Base-by-base conservation (phyloP, 257 asterid genomes). In the Leptodermis oblonga region DNA sequence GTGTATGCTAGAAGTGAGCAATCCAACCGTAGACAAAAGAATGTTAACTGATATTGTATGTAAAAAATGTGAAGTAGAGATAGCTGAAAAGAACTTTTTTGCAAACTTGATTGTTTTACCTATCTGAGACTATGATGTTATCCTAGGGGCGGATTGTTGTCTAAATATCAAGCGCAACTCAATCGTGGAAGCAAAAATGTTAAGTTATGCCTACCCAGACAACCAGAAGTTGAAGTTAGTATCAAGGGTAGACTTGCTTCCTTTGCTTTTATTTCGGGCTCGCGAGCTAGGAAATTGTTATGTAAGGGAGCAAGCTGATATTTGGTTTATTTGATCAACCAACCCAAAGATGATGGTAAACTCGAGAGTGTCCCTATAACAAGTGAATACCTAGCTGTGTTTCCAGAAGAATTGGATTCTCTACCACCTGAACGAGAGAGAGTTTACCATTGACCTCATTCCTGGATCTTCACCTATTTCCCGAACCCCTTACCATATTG, bases 381-480 rank as follows among this genome's bases (percentile, higher is more conserved):
- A 5, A n/a, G 9, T 3, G 51, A 37, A 0, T 62, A 0, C 3
- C 13, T 20, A 0, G 7, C 34, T 0, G n/a, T n/a, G n/a, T n/a
- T n/a, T n/a, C n/a, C n/a, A n/a, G n/a, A n/a, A n/a, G n/a, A n/a
- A n/a, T n/a, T n/a, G n/a, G n/a, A n/a, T n/a, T n/a, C n/a, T n/a
- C n/a, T n/a, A n/a, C n/a, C n/a, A n/a, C n/a, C 3, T 43, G 1
- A 43, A 43, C 18, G 14, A 11, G 18, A 43, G 14, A 43, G 11
- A 18, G 18, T 4, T 10, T 10, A 1, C 2, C n/a, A 33, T 61
- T 7, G 28, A 34, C 0, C 5, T 34, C 7, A 1, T 20, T 0
- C 67, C 48, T 0, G 31, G 30, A 0, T 7, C 49, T 25, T 1
- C 15, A 1, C 48, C 49, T 1, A 62, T 62, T 18, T 62, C 48